phyloP scores from a whole-genome alignment of 1,284 basidiomycete genomes.

The Boletus nobilissimus region DNA sequence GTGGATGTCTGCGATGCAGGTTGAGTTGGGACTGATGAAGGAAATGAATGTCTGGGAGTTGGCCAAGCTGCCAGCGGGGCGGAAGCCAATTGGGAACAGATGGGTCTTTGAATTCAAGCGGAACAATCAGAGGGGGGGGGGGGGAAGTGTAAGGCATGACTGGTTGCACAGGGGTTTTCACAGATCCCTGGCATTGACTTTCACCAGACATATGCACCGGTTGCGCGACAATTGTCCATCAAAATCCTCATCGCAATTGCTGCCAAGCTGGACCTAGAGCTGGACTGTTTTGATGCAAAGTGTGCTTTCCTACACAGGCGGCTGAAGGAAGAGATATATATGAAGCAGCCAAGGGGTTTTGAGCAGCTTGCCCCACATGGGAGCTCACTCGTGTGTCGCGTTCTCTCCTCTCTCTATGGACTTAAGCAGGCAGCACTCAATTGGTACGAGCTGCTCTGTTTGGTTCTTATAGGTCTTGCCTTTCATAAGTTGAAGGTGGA shows the following conservation, averaged over 20 bases:
- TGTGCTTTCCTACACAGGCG: conserved; percentile 12
- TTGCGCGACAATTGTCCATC: conserved; percentile 35
- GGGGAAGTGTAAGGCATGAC: conserved; percentile 47
- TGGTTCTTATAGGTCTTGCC: too few relatives aligned
- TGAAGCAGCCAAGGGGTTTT: conserved; percentile 18
- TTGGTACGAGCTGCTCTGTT: conserved; percentile 21
- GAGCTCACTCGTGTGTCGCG: not conserved
- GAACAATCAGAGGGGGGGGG: not conserved
- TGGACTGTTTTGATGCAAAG: conserved; percentile 32
- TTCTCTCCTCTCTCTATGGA: conserved; percentile 20
- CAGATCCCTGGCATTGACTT: conserved; percentile 54
- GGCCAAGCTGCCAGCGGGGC: not conserved
- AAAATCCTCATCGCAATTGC: conserved; percentile 40
- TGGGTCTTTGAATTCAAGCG: conserved; percentile 24
- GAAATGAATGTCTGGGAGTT: conserved; percentile 27
- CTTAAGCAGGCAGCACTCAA: conserved; percentile 17
- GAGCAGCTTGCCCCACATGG: conserved; percentile 3
- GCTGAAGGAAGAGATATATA: conserved; percentile 23
- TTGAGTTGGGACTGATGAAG: not conserved
- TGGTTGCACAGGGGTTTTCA: conserved; percentile 53
- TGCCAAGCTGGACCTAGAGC: conserved; percentile 30
- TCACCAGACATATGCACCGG: conserved; percentile 40
- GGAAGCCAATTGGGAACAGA: not conserved
- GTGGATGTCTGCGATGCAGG: not conserved
- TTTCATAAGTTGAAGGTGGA: too few relatives aligned